A percentile compares a stretch with the other conserved stretches of the same genome.
Evolutionary conservation across 2,329 filamentous ascomycete genomes (phyloP).

Genomic region (Arthrobotrys iridis): DNA sequence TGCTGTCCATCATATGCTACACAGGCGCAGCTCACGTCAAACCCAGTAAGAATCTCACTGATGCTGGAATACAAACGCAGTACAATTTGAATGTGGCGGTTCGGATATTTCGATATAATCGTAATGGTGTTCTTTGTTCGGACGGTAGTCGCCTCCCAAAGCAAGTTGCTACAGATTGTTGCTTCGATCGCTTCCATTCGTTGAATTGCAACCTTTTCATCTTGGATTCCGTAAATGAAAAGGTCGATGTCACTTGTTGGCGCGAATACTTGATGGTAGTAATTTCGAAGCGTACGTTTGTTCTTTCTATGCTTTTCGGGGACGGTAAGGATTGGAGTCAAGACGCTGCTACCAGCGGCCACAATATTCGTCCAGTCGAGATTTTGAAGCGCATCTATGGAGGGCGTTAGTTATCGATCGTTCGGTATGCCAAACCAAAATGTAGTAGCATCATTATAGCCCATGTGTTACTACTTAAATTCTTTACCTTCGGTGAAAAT

Average conservation of each 20-base stretch:
- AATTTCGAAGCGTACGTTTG: conserved; percentile 71
- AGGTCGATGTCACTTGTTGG: conserved; percentile 88
- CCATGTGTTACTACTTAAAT: too few relatives aligned
- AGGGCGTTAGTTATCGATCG: too few relatives aligned
- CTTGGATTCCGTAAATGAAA: conserved; percentile 77
- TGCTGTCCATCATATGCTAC: conserved; percentile 82
- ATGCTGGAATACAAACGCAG: conserved; percentile 84
- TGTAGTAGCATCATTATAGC: too few relatives aligned
- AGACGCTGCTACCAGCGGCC: conserved; percentile 80
- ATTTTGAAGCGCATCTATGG: conserved; percentile 14
- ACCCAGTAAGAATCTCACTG: conserved; percentile 84
- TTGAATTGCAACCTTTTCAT: conserved; percentile 78
- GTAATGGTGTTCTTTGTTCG: conserved; percentile 88
- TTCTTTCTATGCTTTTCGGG: conserved; percentile 61
- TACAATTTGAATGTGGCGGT: conserved; percentile 82
- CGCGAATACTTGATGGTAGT: conserved; percentile 82
- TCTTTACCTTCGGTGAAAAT: conserved; percentile 78
- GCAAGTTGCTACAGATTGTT: conserved; percentile 73
- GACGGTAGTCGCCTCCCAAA: conserved; percentile 80
- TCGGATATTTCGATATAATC: conserved; percentile 84
- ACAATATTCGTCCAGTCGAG: conserved; percentile 83
- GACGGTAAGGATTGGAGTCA: conserved; percentile 79
- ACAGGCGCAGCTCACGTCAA: conserved; percentile 84
- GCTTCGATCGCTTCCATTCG: conserved; percentile 86
- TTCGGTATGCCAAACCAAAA: too few relatives aligned